Percentiles rank a stretch among this genome's conserved stretches.
Evolutionary conservation across 441 rosid species (phyloP).

Genomic region (Aquilaria agallochum): DNA sequence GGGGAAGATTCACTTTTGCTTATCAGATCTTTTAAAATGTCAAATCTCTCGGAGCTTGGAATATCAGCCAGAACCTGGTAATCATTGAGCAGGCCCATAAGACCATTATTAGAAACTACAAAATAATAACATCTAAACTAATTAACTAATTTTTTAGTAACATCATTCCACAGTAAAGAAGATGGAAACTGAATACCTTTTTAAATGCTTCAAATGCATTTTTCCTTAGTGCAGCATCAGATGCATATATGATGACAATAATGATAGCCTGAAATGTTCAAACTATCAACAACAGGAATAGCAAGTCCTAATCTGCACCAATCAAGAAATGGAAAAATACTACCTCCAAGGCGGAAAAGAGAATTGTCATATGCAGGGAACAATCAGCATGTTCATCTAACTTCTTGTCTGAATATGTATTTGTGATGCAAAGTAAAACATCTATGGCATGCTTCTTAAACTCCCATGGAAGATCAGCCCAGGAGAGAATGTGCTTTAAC

Average conservation of each 20-base stretch:
- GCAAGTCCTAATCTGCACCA: no score
- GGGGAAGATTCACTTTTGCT: slow-evolving; percentile 57
- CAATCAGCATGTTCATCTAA: slow-evolving; percentile 38
- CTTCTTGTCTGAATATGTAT: slow-evolving; percentile 30
- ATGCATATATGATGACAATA: slow-evolving; percentile 53
- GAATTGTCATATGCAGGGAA: slow-evolving; percentile 49
- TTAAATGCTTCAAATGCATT: slow-evolving; percentile 71
- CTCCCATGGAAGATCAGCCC: slow-evolving; percentile 58
- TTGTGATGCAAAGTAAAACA: slow-evolving; percentile 56
- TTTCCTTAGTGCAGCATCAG: slow-evolving; percentile 50
- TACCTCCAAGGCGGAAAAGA: slow-evolving; percentile 72
- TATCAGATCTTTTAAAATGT: slow-evolving; percentile 58
- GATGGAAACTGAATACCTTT: slow-evolving; percentile 39
- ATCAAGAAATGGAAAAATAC: slow-evolving; percentile 11
- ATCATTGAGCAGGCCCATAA: slow-evolving; percentile 1
- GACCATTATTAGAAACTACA: no score
- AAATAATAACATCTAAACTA: no score
- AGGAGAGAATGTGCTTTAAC: slow-evolving; percentile 57
- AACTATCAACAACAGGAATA: slow-evolving; percentile 4
- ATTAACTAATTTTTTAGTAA: no score
- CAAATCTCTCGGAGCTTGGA: slow-evolving; percentile 55
- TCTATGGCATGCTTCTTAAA: slow-evolving; percentile 59
- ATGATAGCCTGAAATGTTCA: slow-evolving; percentile 51
- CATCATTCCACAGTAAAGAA: not conserved
- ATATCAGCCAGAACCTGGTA: slow-evolving; percentile 72